Base-by-base conservation (phyloP, 2,329 filamentous ascomycete genomes). In the Blastomyces percursus region DNA sequence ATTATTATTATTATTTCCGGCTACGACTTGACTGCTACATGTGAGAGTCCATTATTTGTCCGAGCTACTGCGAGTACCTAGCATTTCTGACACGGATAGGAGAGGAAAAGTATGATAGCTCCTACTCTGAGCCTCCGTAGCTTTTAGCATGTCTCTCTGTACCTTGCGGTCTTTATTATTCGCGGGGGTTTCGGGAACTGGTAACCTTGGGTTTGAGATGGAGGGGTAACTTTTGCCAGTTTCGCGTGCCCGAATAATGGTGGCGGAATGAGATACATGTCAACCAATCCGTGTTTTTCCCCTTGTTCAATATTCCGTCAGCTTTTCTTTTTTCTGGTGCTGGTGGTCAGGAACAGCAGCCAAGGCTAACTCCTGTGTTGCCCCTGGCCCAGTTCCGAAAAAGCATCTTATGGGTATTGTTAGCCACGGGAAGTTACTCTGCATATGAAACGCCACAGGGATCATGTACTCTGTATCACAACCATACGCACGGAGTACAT, bases 41-140 rank as follows among this genome's bases (percentile, higher is more conserved):
- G 46, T 50, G 46, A 21, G 9, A 50, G 46, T 38, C 52, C 52
- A 32, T 21, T 57, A 32, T 42, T 24, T 57, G n/a, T 27, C 12
- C 35, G 8, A 40, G 35, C 55, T 57, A 38, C 55, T 57, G 55
- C 55, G 44, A n/a, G 8, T 50, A 50, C 46, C 46, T 14, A 50
- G 46, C 35, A 57, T 57, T 35, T 35, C 30, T 40, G 21, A 38
- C 55, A 42, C 19, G 14, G n/a, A 40, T 21, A 57, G 32, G 8
- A 35, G 7, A 9, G 32, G 8, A 9, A 35, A 9, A 35, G 55
- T 40, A 57, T 57, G 35, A 57, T 57, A 44, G 55, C 55, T 57
- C 55, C 35, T 57, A 40, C 55, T 57, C 42, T 16, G 55, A 57
- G 55, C 55, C 55, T 38, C 52, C 52, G 52, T 55, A 55, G 52